Base-by-base conservation (phyloP, 1,284 basidiomycete genomes). In the Apiotrichum mycotoxinovorans region DNA sequence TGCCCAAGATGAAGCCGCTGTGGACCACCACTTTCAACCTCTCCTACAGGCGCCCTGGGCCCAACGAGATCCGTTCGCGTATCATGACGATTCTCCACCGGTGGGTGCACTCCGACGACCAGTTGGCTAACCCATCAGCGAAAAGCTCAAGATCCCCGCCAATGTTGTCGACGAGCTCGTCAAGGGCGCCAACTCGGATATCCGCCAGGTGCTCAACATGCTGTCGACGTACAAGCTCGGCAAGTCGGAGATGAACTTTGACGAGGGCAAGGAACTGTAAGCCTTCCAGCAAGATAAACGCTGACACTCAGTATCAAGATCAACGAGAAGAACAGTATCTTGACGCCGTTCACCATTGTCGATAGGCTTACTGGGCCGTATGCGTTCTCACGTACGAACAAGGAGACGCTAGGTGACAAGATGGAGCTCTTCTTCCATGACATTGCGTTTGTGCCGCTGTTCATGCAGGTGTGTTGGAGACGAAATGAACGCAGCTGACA, bases 391-490 rank as follows among this genome's bases (percentile, higher is more conserved):
- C 73, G 83, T 18, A 95, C 88, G 0, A 85, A 86, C 47, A 83
- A 87, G 51, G 87, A 93, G 73, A 87, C 88, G 0, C 79, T 98
- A 10, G 85, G 83, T 47, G 91, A 98, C 67, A 97, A 97, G 79
- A 89, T 96, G 79, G 94, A 98, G 63, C 78, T 91, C 60, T 98
- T 98, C 77, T 98, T 98, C 78, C 92, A 97, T 60, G 96, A 98
- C 72, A 89, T 91, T 68, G 84, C 87, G 1, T 91, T 98, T 67
- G 84, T 98, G 49, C 95, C 95, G 0, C 78, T 98, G 30, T 98
- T 98, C 79, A 89, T 98, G 51, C 91, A 94, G 88, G 93, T 96
- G 76, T 7, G 44, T 33, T 15, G 7, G 94, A 95, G 70, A 96
- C 95, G 71, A 7, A 30, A 3, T 3, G 22, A 15, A n/a, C 2